Evolutionary conservation across 1,284 basidiomycete genomes (phyloP), one percentile per base, ranked within the genome.

Genomic region (Ustilago hordei): DNA sequence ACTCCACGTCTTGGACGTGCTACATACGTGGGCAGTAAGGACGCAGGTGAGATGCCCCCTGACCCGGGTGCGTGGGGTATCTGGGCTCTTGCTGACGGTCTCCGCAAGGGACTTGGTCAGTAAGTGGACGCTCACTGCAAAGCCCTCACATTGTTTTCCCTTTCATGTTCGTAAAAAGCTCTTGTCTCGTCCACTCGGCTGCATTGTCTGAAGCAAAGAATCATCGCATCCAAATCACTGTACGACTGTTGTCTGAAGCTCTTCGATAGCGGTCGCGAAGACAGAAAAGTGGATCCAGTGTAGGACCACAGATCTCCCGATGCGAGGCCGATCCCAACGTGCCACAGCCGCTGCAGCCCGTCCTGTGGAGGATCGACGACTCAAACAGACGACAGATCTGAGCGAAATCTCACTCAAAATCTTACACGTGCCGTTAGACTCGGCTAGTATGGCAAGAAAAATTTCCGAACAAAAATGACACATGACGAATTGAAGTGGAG

Each of bases 41-140:
- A 79, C 43, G 76, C 70, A 5, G 80, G 81, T 15, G 80, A 85
- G 34, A 84, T 81, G 79, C 79, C 82, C 31, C 89, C 89, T 8
- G 90, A 90, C 85, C 90, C 89, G 41, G 89, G 90, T 15, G 89
- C 90, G 9, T 89, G 88, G 88, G 89, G 89, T 57, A 85, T 90
- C 56, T 86, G 86, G 66, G 87, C 87, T 11, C 77, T 89, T 43
- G 75, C 81, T 38, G 78, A 84, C 55, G 85, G 86, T 34, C 62
- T 86, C 15, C 68, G 67, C 34, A 75, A 85, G 82, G 79, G 66
- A 12, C 69, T 83, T 32, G 62, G 71, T 8, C 75, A 68, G 75
- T 78, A 55, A 48, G 38, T 15, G 28, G 19, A 17, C 3, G 19
- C 19, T 13, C 35, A 17, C 8, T 31, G 23, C 41, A 48, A 28